phyloP scores from a whole-genome alignment of 495 filamentous ascomycete genomes.

The Extremus antarcticus region DNA sequence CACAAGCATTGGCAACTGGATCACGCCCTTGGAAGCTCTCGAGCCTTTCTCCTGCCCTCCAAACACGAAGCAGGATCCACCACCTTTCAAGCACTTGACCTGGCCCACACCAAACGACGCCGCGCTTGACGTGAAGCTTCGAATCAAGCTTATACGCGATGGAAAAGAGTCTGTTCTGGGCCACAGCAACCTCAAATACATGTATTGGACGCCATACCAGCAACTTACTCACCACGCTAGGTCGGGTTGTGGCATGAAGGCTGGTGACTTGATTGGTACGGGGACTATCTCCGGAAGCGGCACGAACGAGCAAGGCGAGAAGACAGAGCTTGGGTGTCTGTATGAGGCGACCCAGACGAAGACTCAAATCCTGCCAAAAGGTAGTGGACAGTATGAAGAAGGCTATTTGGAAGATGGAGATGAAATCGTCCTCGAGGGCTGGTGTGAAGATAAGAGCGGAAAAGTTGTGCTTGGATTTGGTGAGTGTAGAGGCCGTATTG shows the following conservation, averaged over 20 bases:
- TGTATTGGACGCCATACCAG: slow-evolving; percentile 26
- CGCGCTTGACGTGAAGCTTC: slow-evolving; percentile 21
- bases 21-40: slow-evolving; percentile 23
- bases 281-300: slow-evolving; percentile 22
- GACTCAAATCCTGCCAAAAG: slow-evolving; percentile 11
- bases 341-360: slow-evolving; percentile 20
- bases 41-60: slow-evolving; percentile 16
- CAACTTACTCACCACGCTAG: slow-evolving; percentile 23
- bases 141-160: slow-evolving; percentile 12
- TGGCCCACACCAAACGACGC: slow-evolving; percentile 12
- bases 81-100: slow-evolving; percentile 16
- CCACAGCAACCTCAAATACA: slow-evolving; percentile 20
- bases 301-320: slow-evolving; percentile 6
- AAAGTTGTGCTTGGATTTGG: slow-evolving; percentile 19
- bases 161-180: slow-evolving; percentile 10
- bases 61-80: slow-evolving; percentile 18
- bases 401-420: slow-evolving; percentile 24
- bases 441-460: slow-evolving; percentile 17
- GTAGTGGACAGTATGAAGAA: slow-evolving; percentile 13
- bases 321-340: slow-evolving; percentile 21
- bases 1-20: slow-evolving; percentile 23
- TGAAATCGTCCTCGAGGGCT: slow-evolving; percentile 21
- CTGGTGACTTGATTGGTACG: slow-evolving; percentile 24
- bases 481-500: slow-evolving; percentile 18
- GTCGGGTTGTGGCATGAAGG: slow-evolving; percentile 18